Evolutionary conservation across 305 asterid genomes (phyloP).

Genomic region (Galium porrigens): DNA sequence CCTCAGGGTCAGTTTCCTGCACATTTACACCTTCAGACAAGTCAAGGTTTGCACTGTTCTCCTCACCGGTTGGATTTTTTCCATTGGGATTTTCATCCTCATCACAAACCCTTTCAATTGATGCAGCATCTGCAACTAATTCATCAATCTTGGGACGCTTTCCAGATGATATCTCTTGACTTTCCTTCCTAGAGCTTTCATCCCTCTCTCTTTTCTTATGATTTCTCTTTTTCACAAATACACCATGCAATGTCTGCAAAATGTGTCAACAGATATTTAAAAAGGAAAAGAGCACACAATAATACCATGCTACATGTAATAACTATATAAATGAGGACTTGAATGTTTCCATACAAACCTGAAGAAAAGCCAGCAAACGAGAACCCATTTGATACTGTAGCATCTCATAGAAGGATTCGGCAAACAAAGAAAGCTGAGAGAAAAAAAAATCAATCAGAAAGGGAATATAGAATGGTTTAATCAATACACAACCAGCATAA

Average conservation of each 20-base stretch:
- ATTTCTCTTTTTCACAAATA: constrained; percentile 47
- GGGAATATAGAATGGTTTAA: background rate
- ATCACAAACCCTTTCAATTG: constrained; percentile 27
- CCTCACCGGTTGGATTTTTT: constrained; percentile 24
- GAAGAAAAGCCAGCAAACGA: constrained; percentile 69
- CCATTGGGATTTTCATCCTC: constrained; percentile 23
- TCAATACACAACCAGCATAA: background rate
- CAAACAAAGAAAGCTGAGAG: constrained; percentile 75
- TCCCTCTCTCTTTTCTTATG: constrained; percentile 65
- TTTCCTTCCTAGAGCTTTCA: constrained; percentile 36
- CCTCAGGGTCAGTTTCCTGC: constrained; percentile 31
- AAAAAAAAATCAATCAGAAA: constrained; percentile 5
- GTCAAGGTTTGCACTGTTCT: constrained; percentile 25
- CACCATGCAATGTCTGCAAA: constrained; percentile 48
- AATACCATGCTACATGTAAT: background rate
- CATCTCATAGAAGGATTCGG: constrained; percentile 85
- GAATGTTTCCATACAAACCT: constrained; percentile 41
- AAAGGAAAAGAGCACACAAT: background rate
- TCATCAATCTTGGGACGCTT: constrained; percentile 43
- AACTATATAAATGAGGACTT: constrained; percentile 2
- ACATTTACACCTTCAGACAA: constrained; percentile 27
- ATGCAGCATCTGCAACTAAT: constrained; percentile 26
- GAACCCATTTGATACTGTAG: constrained; percentile 87
- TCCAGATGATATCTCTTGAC: constrained; percentile 31
- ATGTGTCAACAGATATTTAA: constrained; percentile 4